These are phyloP conservation scores for Eucalyptus caleyi DNA, from an alignment of 345 rosid genomes.

Conservation along the genomic window DNA sequence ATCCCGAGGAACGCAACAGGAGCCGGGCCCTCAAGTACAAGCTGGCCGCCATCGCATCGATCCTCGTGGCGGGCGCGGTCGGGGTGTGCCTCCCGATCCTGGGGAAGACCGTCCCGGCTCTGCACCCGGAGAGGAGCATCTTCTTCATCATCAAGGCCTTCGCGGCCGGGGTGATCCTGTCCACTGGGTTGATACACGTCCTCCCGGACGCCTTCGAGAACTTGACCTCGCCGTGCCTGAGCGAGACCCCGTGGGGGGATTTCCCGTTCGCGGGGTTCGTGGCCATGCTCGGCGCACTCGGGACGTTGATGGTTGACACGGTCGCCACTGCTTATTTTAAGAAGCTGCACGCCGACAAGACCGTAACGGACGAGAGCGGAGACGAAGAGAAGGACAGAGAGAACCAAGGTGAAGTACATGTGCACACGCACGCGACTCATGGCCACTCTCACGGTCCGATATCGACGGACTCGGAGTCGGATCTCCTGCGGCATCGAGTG, in stretches of 20 bases:
- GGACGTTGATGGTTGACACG: conserved; percentile 53
- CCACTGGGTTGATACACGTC: conserved; percentile 77
- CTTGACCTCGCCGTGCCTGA: conserved; percentile 43
- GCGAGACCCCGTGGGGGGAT: conserved; percentile 55
- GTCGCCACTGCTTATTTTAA: conserved; percentile 34
- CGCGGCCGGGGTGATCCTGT: conserved; percentile 68
- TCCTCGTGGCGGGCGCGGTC: conserved; percentile 28
- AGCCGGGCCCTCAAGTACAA: conserved; percentile 18
- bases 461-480: conserved; percentile 17
- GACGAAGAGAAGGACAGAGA: conserved; percentile 2
- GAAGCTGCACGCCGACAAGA: conserved; percentile 7
- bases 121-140: conserved; percentile 20
- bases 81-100: conserved; percentile 41
- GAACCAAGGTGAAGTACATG: conserved; percentile 1
- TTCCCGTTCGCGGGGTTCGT: conserved; percentile 76
- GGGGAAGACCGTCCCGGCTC: conserved; percentile 16
- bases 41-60: conserved; percentile 23
- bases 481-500: conserved; percentile 12
- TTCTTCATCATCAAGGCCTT: conserved; percentile 55
- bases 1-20: not conserved
- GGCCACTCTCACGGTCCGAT: conserved; percentile 21
- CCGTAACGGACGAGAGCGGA: not conserved
- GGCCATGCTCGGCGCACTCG: conserved; percentile 59
- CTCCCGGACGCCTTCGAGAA: conserved; percentile 72
- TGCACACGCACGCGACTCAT: conserved; percentile 14